Evolutionary conservation across 257 asterid species (phyloP), one percentile per base, ranked within the genome.

Genomic region (Datura wrightii): DNA sequence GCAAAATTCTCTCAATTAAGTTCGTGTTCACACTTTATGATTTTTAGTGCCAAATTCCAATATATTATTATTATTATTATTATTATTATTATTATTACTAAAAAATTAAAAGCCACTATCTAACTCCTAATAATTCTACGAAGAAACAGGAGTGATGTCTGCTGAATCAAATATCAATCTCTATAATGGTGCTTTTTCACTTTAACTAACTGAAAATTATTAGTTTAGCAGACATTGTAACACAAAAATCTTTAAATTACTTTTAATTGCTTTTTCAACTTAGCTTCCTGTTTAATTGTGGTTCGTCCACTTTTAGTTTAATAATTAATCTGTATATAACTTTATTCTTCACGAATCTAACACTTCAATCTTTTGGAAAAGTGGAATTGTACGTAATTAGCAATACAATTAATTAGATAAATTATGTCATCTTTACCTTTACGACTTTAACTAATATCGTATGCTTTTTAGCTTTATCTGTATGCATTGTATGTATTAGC

Each of bases 141-240:
- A 31, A 16, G 8, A n/a, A 76, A 4, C 31, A 13, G 63, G 31
- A 50, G 63, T 78, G 82, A 52, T 78, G 16, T 36, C 63, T 78
- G 82, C 46, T 78, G 82, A 31, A 52, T 50, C 48, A 48, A 52
- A 52, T 48, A 48, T 60, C 48, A 74, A 78, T 78, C 31, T 76
- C 63, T n/a, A 52, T 1, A 50, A 76, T 8, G 80, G 24, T 14
- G 2, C 48, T 50, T 48, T 67, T 48, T 24, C 82, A 8, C 82
- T 78, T 52, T 78, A 78, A 34, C 82, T 31, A 52, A 78, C 63
- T 78, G 15, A 52, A 78, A 78, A 50, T 78, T 34, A 78, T 52
- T 50, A 50, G 9, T 50, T 76, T 50, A 50, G 62, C 19, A 0
- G 63, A 76, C 62, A 50, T 46, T 0, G 0, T 46, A 5, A 24